Base-by-base conservation (phyloP, 2,329 filamentous ascomycete genomes). In the Verruconis gallopava region DNA sequence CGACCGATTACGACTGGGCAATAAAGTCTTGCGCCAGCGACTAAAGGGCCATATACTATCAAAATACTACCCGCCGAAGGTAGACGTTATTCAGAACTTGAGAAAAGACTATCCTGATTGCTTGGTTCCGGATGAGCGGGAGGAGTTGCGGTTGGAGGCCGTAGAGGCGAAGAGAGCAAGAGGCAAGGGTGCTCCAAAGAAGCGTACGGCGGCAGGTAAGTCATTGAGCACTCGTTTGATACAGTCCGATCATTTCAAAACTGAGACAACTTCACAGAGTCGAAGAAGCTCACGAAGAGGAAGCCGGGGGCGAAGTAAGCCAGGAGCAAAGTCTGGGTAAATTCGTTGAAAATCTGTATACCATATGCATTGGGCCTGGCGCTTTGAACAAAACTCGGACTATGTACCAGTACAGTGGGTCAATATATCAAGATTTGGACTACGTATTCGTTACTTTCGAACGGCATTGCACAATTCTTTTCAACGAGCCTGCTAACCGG, bases 161-260 rank as follows among this genome's bases (percentile, higher is more conserved):
- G 71, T 88, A 50, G 60, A 52, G 55, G 66, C 62, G 56, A 32
- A 30, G 53, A 84, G 81, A 58, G 60, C 73, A 21, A 79, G 86
- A 67, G 88, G 86, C 50, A 95, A 96, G 70, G 80, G 80, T 43
- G 75, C 81, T 35, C 86, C 89, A 5, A 81, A 93, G 74, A 95
- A 93, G 75, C 79, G 70, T 56, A 79, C 70, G 56, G 77, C 70
- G 35, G 63, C 63, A 50, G 62, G 62, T 45, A 65, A 6, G 12
- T 36, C 9, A n/a, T n/a, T n/a, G n/a, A n/a, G n/a, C 17, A 15
- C 33, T 36, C 33, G 9, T 19, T 9, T 30, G 6, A n/a, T n/a
- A n/a, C 25, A 30, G 6, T 30, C n/a, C 25, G 6, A n/a, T n/a
- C 25, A 9, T 9, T 9, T 9, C n/a, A n/a, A n/a, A 9, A 30